Evolutionary conservation across 345 rosid species (phyloP), one percentile per base, ranked within the genome.

Genomic region (Aquilaria sinensis): DNA sequence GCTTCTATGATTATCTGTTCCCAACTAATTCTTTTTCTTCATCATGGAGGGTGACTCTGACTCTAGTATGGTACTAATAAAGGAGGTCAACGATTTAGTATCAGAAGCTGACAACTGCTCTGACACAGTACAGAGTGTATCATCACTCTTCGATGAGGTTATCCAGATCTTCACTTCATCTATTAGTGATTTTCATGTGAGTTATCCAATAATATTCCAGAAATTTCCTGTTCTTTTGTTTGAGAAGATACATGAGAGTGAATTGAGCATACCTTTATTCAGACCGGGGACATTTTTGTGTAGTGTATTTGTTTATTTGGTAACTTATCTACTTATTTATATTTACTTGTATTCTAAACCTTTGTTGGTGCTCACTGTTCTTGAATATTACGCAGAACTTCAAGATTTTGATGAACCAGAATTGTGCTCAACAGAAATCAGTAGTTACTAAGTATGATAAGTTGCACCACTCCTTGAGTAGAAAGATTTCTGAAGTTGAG

Each of bases 141-240:
- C 78, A 51, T 76, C 72, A 29, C 78, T 87, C 65, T 48, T 81
- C 60, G 86, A 85, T 67, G 96, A 85, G 55, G 75, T 70, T 78
- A 85, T 85, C 67, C 86, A 74, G 66, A 77, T 68, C 74, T 73
- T 80, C 56, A 80, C 89, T 43, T 65, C 66, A 30, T 51, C 75
- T 54, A 66, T 71, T 70, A 67, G 65, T 54, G 66, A 73, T 60
- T 71, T 87, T 68, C 70, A 59, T 60, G 98, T 92, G 67, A 84
- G 93, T 84, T 75, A 47, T 64, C 60, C 54, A 16, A 30, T 49
- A 68, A 63, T 9, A 57, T 66, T 47, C 47, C 8, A 37, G 43
- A 37, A 37, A 5, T 37, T 5, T 37, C 8, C 8, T 37, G 5
- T 37, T 9, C 43, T 37, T 37, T 37, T 37, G 43, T 37, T 37